Conservation (phyloP, 495 filamentous ascomycete genomes). For the Trichoderma orchidacearum region DNA sequence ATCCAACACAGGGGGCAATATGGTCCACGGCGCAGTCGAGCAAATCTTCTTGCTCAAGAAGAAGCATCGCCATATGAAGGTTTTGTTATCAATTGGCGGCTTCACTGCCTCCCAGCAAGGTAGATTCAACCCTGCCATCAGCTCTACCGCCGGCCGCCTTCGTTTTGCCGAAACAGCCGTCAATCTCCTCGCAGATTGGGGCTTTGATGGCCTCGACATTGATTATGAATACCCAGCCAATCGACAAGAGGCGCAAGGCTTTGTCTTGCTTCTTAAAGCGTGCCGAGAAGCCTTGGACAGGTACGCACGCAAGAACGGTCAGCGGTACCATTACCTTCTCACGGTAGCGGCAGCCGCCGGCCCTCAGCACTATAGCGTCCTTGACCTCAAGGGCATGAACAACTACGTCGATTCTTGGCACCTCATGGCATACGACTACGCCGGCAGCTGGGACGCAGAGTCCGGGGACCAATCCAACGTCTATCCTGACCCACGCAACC, state of each 20-base stretch:
- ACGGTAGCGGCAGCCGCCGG: constrained; percentile 56
- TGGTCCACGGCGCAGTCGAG: constrained; percentile 71
- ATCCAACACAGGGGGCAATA: constrained; percentile 53
- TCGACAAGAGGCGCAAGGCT: constrained; percentile 47
- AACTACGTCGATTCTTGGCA: constrained; percentile 73
- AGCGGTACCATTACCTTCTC: constrained; percentile 50
- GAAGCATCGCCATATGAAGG: constrained; percentile 65
- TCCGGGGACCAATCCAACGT: constrained; percentile 70
- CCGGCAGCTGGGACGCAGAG: constrained; percentile 53
- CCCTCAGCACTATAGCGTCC: constrained; percentile 50
- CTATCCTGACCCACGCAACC: constrained; percentile 35
- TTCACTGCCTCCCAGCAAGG: constrained; percentile 62
- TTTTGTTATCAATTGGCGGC: constrained; percentile 75
- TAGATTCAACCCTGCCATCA: constrained; percentile 58
- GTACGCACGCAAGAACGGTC: constrained; percentile 37
- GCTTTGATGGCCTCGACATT: constrained; percentile 44
- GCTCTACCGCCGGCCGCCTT: constrained; percentile 37
- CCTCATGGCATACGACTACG: constrained; percentile 69
- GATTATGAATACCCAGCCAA: constrained; percentile 51
- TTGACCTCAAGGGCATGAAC: constrained; percentile 59
- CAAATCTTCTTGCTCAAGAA: constrained; percentile 79
- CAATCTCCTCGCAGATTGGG: constrained; percentile 49
- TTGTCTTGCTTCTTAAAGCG: constrained; percentile 55
- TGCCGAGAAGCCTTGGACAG: constrained; percentile 51
- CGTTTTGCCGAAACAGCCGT: constrained; percentile 54